Conservation (phyloP, 2,329 filamentous ascomycete species). For the Xylogone sp. region DNA sequence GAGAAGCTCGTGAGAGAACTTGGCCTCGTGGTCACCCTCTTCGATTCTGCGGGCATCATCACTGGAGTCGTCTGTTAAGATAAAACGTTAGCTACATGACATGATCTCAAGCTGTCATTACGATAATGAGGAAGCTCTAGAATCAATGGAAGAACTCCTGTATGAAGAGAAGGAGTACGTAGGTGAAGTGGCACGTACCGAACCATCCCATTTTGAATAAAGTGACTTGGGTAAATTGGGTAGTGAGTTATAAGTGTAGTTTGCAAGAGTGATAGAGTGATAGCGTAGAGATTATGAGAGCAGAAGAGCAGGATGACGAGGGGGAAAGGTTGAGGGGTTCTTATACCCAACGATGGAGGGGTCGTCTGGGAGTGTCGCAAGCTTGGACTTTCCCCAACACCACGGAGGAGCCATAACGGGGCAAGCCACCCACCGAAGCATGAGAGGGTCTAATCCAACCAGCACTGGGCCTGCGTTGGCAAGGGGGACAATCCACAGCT, state of each 20-base stretch:
- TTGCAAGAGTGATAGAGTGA: not conserved
- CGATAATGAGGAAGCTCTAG: too few relatives aligned
- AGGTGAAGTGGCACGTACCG: too few relatives aligned
- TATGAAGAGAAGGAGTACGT: too few relatives aligned
- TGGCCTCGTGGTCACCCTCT: conserved; percentile 46
- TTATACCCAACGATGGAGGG: not conserved
- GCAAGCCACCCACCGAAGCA: too few relatives aligned
- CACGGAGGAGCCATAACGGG: too few relatives aligned
- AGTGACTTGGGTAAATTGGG: not conserved
- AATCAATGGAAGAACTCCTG: too few relatives aligned
- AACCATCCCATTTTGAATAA: too few relatives aligned
- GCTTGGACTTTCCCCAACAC: not conserved
- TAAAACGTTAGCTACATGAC: not conserved
- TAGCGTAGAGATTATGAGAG: not conserved
- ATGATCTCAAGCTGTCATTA: too few relatives aligned
- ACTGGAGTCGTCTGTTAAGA: conserved; percentile 35
- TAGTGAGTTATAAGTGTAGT: not conserved
- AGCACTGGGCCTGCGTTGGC: too few relatives aligned
- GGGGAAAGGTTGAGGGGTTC: not conserved
- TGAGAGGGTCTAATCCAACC: too few relatives aligned
- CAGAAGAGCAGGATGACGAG: not conserved
- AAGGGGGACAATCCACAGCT: too few relatives aligned
- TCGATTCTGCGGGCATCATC: conserved; percentile 41
- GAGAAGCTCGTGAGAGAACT: conserved; percentile 68
- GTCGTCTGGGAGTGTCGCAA: not conserved